Conservation (phyloP, 768 basidiomycete genomes). For the Psilocybe tampanensis region DNA sequence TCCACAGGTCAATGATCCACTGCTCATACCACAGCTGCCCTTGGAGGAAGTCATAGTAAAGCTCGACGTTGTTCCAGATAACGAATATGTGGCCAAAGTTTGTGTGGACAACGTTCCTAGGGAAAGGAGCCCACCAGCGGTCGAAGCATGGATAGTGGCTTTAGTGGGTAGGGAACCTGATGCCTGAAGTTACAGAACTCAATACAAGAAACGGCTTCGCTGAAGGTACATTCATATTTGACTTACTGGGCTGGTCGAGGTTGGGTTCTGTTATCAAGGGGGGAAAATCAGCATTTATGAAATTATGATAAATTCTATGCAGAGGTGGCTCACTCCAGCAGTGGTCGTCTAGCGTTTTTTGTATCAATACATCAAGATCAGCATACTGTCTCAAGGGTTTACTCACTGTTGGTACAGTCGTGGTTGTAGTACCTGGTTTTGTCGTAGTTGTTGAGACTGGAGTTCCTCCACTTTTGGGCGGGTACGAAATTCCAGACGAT, state of each 20-base stretch:
- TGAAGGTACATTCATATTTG: neutral
- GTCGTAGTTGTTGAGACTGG: neutral
- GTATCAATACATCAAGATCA: neutral
- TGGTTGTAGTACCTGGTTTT: neutral
- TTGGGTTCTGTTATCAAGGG: neutral
- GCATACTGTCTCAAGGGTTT: neutral
- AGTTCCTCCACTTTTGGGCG: slow-evolving; percentile 47
- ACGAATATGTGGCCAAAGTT: slow-evolving; percentile 56
- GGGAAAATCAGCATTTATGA: too few species aligned
- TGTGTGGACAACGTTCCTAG: slow-evolving; percentile 64
- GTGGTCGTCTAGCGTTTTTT: neutral
- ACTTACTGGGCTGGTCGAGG: slow-evolving; percentile 29
- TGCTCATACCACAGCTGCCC: slow-evolving; percentile 54
- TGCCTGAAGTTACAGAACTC: slow-evolving; percentile 12
- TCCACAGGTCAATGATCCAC: slow-evolving; percentile 50
- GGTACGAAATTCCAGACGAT: slow-evolving; percentile 61
- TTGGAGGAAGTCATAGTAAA: slow-evolving; percentile 64
- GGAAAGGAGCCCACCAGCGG: slow-evolving; percentile 54
- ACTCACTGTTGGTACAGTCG: neutral
- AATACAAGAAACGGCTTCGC: neutral
- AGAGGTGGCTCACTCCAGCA: neutral
- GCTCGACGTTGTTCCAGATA: slow-evolving; percentile 47
- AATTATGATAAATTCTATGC: too few species aligned
- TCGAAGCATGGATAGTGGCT: slow-evolving; percentile 46
- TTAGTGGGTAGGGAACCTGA: slow-evolving; percentile 41